Base-by-base conservation (phyloP, 805 yeast species). In the Ogataea henricii region DNA sequence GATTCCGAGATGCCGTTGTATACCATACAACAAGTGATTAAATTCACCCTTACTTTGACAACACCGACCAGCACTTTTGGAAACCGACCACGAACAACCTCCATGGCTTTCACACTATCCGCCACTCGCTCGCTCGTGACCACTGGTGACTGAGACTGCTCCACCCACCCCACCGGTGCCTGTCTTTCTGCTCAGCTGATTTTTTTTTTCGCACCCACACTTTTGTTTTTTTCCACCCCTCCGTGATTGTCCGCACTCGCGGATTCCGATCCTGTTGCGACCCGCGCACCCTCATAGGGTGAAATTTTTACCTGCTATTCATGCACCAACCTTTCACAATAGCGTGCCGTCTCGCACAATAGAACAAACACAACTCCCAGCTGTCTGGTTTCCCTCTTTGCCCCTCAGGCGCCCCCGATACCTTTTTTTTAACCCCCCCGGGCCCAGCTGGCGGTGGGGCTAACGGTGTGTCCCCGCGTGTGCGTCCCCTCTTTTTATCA, bases 281-380 rank as follows among this genome's bases (percentile, higher is more conserved):
- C 34, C 42, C 41, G 41, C 41, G 42, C 42, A 43, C 42, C 36
- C 42, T 43, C 41, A 37, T 36, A 43, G 47, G 47, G 42, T 43
- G 42, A 36, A 20, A 27, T 21, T 20, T 32, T 29, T 21, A 17
- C 18, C 36, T 43, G 47, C 27, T 20, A 37, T 27, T 22, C 34
- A 43, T 35, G 42, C 47, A 37, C 36, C 13, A 26, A 21, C 9
- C 12, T 9, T 8, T 20, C 39, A 26, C 40, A 34, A 36, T 38
- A 38, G 30, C 6, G 20, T 22, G 22, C 41, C 21, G n/a, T 4
- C 30, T 10, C 30, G 10, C 25, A 38, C 30, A 38, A 25, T 25
- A 38, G 20, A 9, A 9, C 21, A 7, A n/a, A 9, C n/a, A 38
- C 41, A 40, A 40, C 18, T 12, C 14, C 22, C 36, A 10, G 26